phyloP scores from a whole-genome alignment of 176 grass and related monocot species.

The Oryza officinalis region DNA sequence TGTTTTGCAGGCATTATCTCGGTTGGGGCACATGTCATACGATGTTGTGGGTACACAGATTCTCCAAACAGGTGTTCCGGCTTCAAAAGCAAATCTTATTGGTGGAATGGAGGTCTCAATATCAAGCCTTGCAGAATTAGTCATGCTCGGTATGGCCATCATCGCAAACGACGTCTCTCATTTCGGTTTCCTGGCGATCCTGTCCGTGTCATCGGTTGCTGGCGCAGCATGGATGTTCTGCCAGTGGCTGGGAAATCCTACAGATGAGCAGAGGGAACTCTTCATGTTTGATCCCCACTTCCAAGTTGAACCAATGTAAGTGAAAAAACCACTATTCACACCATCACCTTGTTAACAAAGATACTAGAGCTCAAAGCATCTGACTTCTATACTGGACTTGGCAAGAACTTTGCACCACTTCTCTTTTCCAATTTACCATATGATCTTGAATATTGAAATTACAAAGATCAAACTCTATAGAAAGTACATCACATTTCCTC shows the following conservation, averaged over 20 bases:
- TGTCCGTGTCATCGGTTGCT: conserved; percentile 75
- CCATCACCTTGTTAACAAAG: conserved; percentile 5
- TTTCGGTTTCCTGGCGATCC: conserved; percentile 89
- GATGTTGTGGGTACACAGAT: conserved; percentile 96
- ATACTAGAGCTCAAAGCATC: background rate
- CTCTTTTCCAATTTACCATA: background rate
- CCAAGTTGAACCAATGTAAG: conserved; percentile 47
- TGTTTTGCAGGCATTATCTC: conserved; percentile 71
- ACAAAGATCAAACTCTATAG: background rate
- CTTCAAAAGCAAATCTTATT: conserved; percentile 93
- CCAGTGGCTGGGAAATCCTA: conserved; percentile 82
- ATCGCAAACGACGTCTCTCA: conserved; percentile 86
- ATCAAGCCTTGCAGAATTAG: conserved; percentile 88
- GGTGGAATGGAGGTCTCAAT: conserved; percentile 92
- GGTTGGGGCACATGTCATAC: conserved; percentile 96
- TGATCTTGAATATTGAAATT: conserved; percentile 10
- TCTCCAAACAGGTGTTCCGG: conserved; percentile 84
- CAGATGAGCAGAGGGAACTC: conserved; percentile 79
- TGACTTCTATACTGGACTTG: background rate
- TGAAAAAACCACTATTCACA: background rate
- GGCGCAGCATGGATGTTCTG: conserved; percentile 86
- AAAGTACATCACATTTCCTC: background rate
- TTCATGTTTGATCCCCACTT: conserved; percentile 74
- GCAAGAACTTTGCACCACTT: background rate
- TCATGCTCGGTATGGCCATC: conserved; percentile 92